These are phyloP conservation scores for Wickerhamiella dianesei DNA, from an alignment of 805 yeast genomes.

Conservation along the genomic window DNA sequence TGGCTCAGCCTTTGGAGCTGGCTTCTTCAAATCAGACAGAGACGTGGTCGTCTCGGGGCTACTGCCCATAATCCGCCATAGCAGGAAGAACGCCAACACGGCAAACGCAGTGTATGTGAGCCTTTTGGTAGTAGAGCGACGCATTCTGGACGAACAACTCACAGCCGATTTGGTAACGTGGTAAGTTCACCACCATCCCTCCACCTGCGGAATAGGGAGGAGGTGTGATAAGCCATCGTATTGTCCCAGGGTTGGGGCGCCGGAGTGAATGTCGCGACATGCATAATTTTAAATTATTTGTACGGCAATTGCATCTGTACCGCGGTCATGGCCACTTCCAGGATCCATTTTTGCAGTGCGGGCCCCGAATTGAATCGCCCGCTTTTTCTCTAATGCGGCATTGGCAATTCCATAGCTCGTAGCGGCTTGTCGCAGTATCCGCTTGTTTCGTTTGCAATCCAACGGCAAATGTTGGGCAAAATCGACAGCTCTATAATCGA, in stretches of 20 bases:
- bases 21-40: background rate
- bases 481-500: slow-evolving; percentile 48
- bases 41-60: background rate
- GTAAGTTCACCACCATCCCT: too few species aligned
- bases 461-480: slow-evolving; percentile 24
- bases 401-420: slow-evolving; percentile 30
- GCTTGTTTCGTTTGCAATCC: slow-evolving; percentile 27
- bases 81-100: background rate
- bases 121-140: background rate
- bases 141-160: too few species aligned
- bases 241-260: too few species aligned
- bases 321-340: slow-evolving; percentile 62
- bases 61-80: background rate
- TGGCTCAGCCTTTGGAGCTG: background rate
- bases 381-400: slow-evolving; percentile 63
- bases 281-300: too few species aligned
- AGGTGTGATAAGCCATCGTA: too few species aligned
- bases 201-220: too few species aligned
- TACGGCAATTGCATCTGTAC: slow-evolving; percentile 33
- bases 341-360: slow-evolving; percentile 85
- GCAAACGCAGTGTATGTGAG: background rate
- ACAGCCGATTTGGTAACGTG: too few species aligned
- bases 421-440: slow-evolving; percentile 52
- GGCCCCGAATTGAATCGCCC: slow-evolving; percentile 97
- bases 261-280: too few species aligned